Conservation (phyloP, 2,329 filamentous ascomycete genomes). For the Calonectria honghensis region DNA sequence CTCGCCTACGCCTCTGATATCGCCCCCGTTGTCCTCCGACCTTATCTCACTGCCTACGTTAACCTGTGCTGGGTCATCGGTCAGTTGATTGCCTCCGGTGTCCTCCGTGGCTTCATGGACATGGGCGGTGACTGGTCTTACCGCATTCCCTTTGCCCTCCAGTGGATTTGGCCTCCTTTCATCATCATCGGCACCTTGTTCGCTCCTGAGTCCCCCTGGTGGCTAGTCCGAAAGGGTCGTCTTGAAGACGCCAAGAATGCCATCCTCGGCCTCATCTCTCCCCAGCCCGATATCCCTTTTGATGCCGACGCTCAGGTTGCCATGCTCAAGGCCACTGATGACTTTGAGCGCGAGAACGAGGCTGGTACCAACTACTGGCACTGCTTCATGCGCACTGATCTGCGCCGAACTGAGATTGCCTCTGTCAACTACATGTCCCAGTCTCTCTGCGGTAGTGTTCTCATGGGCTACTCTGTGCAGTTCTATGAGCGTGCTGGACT, state of each 20-base stretch:
- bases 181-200: constrained; percentile 64
- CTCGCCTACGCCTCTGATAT: constrained; percentile 80
- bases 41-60: constrained; percentile 68
- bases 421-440: constrained; percentile 66
- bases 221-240: constrained; percentile 61
- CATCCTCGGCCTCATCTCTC: constrained; percentile 52
- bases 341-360: constrained; percentile 64
- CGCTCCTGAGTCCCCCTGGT: constrained; percentile 71
- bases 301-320: constrained; percentile 51
- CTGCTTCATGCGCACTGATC: constrained; percentile 68
- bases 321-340: constrained; percentile 61
- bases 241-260: constrained; percentile 46
- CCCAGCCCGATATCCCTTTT: constrained; percentile 44
- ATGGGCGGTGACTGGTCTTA: constrained; percentile 66
- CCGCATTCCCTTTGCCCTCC: constrained; percentile 68
- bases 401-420: constrained; percentile 67
- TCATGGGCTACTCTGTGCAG: constrained; percentile 76
- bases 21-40: constrained; percentile 74
- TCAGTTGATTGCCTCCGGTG: constrained; percentile 65
- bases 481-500: constrained; percentile 67
- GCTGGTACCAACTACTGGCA: constrained; percentile 67
- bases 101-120: constrained; percentile 64
- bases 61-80: constrained; percentile 72
- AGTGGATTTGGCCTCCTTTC: constrained; percentile 69
- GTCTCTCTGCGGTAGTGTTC: constrained; percentile 61